Evolutionary conservation across 2,329 filamentous ascomycete genomes (phyloP).

Genomic region (Daldinia sp.): DNA sequence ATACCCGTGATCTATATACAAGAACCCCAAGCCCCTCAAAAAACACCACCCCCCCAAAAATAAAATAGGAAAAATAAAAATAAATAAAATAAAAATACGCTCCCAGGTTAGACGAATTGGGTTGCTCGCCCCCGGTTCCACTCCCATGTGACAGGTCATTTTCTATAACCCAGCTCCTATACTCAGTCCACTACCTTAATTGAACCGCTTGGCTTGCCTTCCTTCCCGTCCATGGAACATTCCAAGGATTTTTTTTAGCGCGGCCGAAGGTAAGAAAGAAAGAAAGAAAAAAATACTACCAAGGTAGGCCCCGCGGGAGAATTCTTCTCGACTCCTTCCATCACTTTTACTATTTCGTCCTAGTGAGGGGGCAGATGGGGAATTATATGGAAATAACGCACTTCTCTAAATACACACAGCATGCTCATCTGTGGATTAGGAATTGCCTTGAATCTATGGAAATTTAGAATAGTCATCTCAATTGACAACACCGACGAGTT

Average conservation of each 20-base stretch:
- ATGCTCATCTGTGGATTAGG: too few species aligned
- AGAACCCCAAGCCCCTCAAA: too few species aligned
- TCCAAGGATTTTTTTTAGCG: background rate
- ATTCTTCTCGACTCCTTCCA: background rate
- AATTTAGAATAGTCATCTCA: too few species aligned
- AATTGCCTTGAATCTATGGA: too few species aligned
- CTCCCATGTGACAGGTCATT: slow-evolving; percentile 24
- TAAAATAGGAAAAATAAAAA: too few species aligned
- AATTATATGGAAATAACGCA: background rate
- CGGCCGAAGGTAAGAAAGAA: too few species aligned
- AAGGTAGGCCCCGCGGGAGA: background rate
- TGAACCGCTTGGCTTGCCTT: background rate
- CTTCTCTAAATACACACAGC: background rate
- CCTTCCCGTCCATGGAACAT: background rate
- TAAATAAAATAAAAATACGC: too few species aligned
- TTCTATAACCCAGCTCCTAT: slow-evolving; percentile 14
- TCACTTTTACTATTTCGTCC: background rate
- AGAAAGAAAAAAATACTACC: too few species aligned
- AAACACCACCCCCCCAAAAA: too few species aligned
- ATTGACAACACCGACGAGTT: too few species aligned
- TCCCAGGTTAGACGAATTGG: background rate
- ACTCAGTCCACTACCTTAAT: slow-evolving; percentile 6
- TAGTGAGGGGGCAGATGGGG: background rate
- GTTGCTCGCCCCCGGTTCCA: slow-evolving; percentile 5
- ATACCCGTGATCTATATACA: background rate